These are phyloP conservation scores for Acarospora socialis DNA, from an alignment of 2,329 filamentous ascomycete species.

Conservation along the genomic window DNA sequence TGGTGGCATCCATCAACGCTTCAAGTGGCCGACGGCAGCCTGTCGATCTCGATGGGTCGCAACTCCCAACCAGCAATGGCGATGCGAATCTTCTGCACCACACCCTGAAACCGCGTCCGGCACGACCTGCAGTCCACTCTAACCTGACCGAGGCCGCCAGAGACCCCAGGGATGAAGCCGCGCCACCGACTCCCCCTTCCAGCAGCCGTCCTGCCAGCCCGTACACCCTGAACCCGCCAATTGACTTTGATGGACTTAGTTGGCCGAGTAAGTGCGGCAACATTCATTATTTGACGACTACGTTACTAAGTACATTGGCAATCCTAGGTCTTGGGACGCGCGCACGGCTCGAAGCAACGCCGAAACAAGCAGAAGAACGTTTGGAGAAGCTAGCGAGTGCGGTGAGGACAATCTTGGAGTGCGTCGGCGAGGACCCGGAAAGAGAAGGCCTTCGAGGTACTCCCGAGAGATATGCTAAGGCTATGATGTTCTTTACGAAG, in stretches of 20 bases:
- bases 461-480: conserved; percentile 83
- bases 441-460: conserved; percentile 49
- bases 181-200: conserved; percentile 36
- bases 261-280: conserved; percentile 33
- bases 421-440: conserved; percentile 51
- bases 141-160: conserved; percentile 36
- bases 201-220: conserved; percentile 37
- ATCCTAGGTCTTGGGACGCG: conserved; percentile 31
- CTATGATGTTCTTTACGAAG: conserved; percentile 89
- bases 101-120: conserved; percentile 3
- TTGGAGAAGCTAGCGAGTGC: conserved; percentile 48
- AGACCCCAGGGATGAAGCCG: conserved; percentile 38
- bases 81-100: conserved; percentile 8
- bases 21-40: conserved; percentile 38
- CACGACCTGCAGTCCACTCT: conserved; percentile 3
- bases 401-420: conserved; percentile 49
- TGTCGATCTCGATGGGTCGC: conserved; percentile 27
- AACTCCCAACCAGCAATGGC: conserved; percentile 7
- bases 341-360: conserved; percentile 40
- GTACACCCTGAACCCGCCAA: conserved; percentile 34
- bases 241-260: conserved; percentile 38
- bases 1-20: conserved; percentile 44
- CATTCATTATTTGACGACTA: background rate
- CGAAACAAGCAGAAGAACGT: conserved; percentile 42
- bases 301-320: conserved; percentile 1